Base-by-base conservation (phyloP, 1,284 basidiomycete species). In the Trichosporon sp. region DNA sequence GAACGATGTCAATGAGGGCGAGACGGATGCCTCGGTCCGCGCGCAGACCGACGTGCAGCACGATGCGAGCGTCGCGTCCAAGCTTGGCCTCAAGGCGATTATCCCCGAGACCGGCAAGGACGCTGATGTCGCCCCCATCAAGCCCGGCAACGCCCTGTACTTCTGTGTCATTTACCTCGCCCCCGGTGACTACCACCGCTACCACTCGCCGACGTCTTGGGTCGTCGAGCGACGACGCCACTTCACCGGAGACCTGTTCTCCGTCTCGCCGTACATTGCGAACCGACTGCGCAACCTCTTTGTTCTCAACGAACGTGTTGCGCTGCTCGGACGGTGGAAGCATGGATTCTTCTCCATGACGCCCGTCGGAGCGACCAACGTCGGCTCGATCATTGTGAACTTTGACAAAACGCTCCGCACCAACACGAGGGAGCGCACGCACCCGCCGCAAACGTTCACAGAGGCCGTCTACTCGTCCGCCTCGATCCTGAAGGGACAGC, bases 261-360 rank as follows among this genome's bases (percentile, higher is more conserved):
- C 92, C 25, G 97, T 99, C 23, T 95, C 93, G 1, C 97, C 97
- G 0, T 99, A 92, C 85, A 92, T 99, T 85, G 95, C 93, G 7
- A 91, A 91, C 77, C 89, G 95, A 8, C 86, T 98, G 18, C 89
- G 92, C 78, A 95, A 98, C 81, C 84, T 99, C 29, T 99, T 99
- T 75, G 94, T 99, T 11, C 87, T 99, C 21, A 99, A 99, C 81
- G 96, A 99, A 84, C 90, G 96, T 21, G 96, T 99, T 9, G 94
- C 96, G 0, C 74, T 99, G n/a, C 89, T 99, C 34, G 97, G 96
- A 6, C 86, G 93, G 67, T 99, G 97, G 96, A 89, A 89, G 78
- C 86, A 97, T 78, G 96, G 96, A 5, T 98, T 98, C 86, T 99
- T 98, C 82, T 87, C 91, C 51, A 98, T 98, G 95, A 89, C 96